These are phyloP conservation scores for Aristolochia contorta DNA, from an alignment of 164 flowering plant genomes.

Conservation along the genomic window DNA sequence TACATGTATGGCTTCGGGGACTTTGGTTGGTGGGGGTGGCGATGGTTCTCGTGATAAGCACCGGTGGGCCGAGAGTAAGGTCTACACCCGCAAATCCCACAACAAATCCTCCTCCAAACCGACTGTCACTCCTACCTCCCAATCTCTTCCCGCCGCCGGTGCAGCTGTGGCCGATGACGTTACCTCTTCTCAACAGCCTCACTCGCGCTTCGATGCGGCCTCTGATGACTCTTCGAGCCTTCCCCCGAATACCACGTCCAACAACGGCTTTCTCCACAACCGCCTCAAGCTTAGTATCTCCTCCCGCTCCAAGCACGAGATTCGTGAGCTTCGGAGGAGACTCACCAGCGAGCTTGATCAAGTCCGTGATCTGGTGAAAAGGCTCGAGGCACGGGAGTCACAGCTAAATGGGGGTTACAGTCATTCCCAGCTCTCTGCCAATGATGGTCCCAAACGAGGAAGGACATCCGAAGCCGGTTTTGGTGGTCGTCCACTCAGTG, in stretches of 20 bases:
- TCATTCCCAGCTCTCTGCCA: conserved; percentile 22
- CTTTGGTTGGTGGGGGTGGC: conserved; percentile 31
- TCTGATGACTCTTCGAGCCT: conserved; percentile 46
- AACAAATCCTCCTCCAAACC: conserved; percentile 25
- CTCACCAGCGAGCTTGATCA: conserved; percentile 51
- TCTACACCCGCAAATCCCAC: conserved; percentile 39
- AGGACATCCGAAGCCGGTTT: conserved; percentile 37
- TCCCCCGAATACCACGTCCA: conserved; percentile 16
- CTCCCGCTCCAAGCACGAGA: conserved; percentile 47
- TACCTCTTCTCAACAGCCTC: conserved; percentile 21
- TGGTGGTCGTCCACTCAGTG: conserved; percentile 35
- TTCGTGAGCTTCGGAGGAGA: conserved; percentile 49
- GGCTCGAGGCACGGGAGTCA: conserved; percentile 45
- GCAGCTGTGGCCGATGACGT: conserved; percentile 17
- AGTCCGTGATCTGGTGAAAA: conserved; percentile 56
- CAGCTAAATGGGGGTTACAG: conserved; percentile 18
- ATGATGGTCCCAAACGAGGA: conserved; percentile 23
- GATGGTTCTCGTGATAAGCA: conserved; percentile 45
- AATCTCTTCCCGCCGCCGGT: conserved; percentile 10
- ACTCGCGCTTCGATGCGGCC: conserved; percentile 20
- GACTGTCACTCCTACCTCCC: conserved; percentile 2
- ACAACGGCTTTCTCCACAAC: conserved; percentile 18
- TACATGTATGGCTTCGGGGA: conserved; percentile 75
- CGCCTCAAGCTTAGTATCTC: conserved; percentile 36
- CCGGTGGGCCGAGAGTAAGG: conserved; percentile 46